phyloP scores from a whole-genome alignment of 202 grass and related monocot genomes.

The Zizania palustris region DNA sequence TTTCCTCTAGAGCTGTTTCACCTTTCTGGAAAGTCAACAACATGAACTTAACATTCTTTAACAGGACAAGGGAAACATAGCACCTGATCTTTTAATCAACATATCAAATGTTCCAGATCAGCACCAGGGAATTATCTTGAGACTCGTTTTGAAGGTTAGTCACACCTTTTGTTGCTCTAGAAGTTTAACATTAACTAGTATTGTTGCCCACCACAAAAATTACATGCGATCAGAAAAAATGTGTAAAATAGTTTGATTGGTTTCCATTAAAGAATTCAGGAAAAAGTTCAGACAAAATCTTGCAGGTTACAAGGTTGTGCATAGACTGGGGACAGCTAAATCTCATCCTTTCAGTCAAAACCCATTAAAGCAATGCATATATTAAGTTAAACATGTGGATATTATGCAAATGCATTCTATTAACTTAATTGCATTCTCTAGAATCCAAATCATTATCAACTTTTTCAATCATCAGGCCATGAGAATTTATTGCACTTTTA shows the following conservation, averaged over 20 bases:
- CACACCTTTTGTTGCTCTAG: conserved; percentile 11
- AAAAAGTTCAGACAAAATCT: background rate
- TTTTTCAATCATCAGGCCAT: background rate
- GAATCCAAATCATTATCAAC: conserved; percentile 5
- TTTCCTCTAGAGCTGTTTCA: background rate
- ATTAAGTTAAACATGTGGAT: conserved; percentile 12
- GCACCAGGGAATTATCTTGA: conserved; percentile 87
- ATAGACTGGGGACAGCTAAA: conserved; percentile 5
- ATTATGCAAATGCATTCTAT: background rate
- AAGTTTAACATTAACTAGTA: background rate
- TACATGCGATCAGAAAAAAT: conserved; percentile 12
- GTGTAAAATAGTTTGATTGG: background rate
- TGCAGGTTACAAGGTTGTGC: background rate
- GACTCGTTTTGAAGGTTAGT: conserved; percentile 77
- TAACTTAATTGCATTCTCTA: background rate
- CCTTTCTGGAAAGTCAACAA: conserved; percentile 25
- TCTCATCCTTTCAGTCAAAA: conserved; percentile 22
- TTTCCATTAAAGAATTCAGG: background rate
- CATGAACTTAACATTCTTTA: conserved; percentile 20
- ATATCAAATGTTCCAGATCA: conserved; percentile 71
- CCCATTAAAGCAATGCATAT: background rate
- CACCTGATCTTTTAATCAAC: conserved; percentile 80
- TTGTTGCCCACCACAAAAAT: background rate
- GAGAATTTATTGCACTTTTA: background rate
- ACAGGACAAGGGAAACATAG: conserved; percentile 72